phyloP scores from a whole-genome alignment of 1,139 yeast species.

The Oligophagozyma castellii region DNA sequence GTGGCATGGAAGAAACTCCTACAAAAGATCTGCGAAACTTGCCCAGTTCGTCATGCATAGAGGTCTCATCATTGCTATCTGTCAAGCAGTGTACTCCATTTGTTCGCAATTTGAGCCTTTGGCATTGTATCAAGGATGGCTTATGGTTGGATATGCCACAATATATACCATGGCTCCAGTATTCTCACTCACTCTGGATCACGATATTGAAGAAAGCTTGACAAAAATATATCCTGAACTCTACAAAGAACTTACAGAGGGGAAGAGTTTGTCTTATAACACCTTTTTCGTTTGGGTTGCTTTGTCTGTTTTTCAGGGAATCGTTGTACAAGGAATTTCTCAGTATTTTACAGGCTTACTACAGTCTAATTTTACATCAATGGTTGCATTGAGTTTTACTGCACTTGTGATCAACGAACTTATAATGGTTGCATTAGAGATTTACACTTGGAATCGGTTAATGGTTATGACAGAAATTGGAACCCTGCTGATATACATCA shows the following conservation, averaged over 20 bases:
- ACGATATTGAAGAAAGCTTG: slow-evolving; percentile 80
- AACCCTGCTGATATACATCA: slow-evolving; percentile 54
- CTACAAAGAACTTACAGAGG: slow-evolving; percentile 82
- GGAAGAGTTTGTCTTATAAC: slow-evolving; percentile 69
- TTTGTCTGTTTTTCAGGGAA: slow-evolving; percentile 80
- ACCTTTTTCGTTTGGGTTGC: slow-evolving; percentile 89
- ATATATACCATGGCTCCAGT: slow-evolving; percentile 98
- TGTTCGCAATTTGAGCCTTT: slow-evolving; percentile 83
- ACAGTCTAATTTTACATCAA: slow-evolving; percentile 39
- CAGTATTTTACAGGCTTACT: slow-evolving; percentile 62
- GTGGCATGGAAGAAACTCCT: slow-evolving; percentile 98
- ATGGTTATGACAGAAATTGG: slow-evolving; percentile 65
- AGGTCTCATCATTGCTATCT: slow-evolving; percentile 87
- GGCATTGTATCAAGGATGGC: slow-evolving; percentile 89
- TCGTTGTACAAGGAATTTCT: slow-evolving; percentile 63
- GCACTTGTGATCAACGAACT: slow-evolving; percentile 74
- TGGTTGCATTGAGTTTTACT: slow-evolving; percentile 80
- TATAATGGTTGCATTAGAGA: slow-evolving; percentile 85
- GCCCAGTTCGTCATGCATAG: slow-evolving; percentile 95
- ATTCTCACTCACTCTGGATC: slow-evolving; percentile 79
- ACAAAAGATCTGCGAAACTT: slow-evolving; percentile 86
- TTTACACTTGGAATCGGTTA: slow-evolving; percentile 73
- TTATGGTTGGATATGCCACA: slow-evolving; percentile 98
- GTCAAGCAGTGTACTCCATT: slow-evolving; percentile 87
- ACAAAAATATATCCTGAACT: slow-evolving; percentile 89